Conservation (phyloP, 345 rosid species). For the Ceriops zippeliana region DNA sequence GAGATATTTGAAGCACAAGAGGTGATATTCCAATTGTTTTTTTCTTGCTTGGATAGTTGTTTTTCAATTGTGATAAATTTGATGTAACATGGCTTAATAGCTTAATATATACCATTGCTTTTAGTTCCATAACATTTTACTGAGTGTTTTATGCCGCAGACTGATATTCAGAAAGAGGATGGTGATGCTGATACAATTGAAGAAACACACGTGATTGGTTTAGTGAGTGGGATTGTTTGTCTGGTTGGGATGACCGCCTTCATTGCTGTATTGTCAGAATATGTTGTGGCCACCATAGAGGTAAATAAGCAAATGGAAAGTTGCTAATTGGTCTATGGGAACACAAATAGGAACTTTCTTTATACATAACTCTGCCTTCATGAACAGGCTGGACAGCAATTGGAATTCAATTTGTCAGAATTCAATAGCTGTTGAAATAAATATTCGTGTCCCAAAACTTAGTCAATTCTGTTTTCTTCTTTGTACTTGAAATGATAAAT, state of each 20-base stretch:
- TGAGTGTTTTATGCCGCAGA: background rate
- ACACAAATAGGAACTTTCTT: too few relatives aligned
- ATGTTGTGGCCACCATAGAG: slow-evolving; percentile 81
- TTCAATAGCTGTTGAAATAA: too few relatives aligned
- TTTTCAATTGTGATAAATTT: background rate
- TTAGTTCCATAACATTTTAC: background rate
- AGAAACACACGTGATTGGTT: slow-evolving; percentile 68
- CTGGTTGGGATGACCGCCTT: slow-evolving; percentile 74
- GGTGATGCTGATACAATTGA: slow-evolving; percentile 36
- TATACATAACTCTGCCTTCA: too few relatives aligned
- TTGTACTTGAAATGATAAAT: background rate
- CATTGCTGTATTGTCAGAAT: slow-evolving; percentile 73
- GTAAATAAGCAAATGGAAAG: slow-evolving; percentile 21
- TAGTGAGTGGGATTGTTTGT: slow-evolving; percentile 83
- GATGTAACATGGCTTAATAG: background rate
- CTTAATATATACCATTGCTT: background rate
- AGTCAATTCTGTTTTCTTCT: background rate
- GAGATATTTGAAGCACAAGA: slow-evolving; percentile 55
- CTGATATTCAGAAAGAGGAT: slow-evolving; percentile 39
- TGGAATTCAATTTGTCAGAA: too few relatives aligned
- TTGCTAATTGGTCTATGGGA: too few relatives aligned
- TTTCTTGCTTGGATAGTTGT: background rate
- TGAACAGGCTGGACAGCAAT: too few relatives aligned
- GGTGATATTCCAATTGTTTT: slow-evolving; percentile 17
- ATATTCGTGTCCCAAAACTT: too few relatives aligned